Percentiles rank a stretch among this genome's conserved stretches.
Conservation (phyloP, 2,329 filamentous ascomycete species). For the Hymenoscyphus salicellus region DNA sequence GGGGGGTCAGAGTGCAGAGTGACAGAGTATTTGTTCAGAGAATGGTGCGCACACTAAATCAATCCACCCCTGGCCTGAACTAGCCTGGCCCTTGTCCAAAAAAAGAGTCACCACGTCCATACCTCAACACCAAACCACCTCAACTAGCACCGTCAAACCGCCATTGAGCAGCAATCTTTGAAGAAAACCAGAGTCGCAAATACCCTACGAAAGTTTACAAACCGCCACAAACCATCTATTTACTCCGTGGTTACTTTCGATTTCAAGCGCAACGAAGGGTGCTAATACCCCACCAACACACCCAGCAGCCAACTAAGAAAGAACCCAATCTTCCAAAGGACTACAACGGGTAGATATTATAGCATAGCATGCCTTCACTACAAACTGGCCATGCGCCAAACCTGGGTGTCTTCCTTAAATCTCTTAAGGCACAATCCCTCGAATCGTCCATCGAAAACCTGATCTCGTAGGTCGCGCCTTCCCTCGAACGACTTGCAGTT, state of each 20-base stretch:
- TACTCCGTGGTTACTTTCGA: background rate
- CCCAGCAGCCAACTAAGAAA: background rate
- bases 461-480: conserved; percentile 58
- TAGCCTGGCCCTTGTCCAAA: too few species aligned
- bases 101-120: too few species aligned
- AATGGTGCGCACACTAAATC: too few species aligned
- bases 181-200: background rate
- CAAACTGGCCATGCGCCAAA: conserved; percentile 62
- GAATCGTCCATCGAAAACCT: conserved; percentile 82
- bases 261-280: background rate
- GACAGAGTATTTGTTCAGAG: too few species aligned
- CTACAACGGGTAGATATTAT: background rate
- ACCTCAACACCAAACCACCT: too few species aligned
- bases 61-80: too few species aligned
- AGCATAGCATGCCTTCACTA: conserved; percentile 48
- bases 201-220: background rate
- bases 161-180: background rate
- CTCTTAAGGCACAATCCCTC: conserved; percentile 69
- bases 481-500: conserved; percentile 16
- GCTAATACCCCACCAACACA: background rate
- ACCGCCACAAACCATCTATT: background rate
- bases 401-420: conserved; percentile 74
- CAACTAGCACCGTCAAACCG: background rate
- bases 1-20: too few species aligned
- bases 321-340: background rate